phyloP scores from a whole-genome alignment of 176 grass and related monocot species.

The Carex littledalei region DNA sequence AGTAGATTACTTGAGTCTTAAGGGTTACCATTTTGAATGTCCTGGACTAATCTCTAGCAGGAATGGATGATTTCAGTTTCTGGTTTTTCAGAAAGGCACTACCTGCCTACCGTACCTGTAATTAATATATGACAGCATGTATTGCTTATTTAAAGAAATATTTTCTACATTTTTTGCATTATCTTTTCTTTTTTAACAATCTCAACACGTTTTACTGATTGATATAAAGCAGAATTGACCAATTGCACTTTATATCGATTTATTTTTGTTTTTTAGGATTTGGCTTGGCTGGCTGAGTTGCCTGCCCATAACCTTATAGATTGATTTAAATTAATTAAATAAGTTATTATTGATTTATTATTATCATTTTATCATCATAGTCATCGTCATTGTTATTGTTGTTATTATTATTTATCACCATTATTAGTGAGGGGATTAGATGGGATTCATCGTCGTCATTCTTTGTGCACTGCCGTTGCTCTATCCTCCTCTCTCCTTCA shows the following conservation, averaged over 20 bases:
- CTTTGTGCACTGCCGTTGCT: not conserved
- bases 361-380: not conserved
- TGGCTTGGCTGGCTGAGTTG: not conserved
- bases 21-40: not conserved
- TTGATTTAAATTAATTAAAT: not conserved
- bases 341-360: not conserved
- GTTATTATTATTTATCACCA: not conserved
- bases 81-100: not conserved
- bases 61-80: not conserved
- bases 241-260: not conserved
- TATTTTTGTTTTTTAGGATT: not conserved
- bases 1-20: not conserved
- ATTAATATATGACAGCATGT: not conserved
- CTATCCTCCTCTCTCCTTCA: not conserved
- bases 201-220: not conserved
- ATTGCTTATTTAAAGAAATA: not conserved
- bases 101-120: not conserved
- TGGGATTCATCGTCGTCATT: too few relatives aligned
- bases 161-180: not conserved
- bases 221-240: not conserved
- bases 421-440: not conserved
- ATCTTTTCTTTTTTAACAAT: not conserved
- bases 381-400: not conserved
- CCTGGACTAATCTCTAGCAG: not conserved
- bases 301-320: not conserved